A percentile compares a stretch with the other conserved stretches of the same genome.
These are phyloP conservation scores for Exophiala alcalophila DNA, from an alignment of 2,329 filamentous ascomycete genomes.

Conservation along the genomic window DNA sequence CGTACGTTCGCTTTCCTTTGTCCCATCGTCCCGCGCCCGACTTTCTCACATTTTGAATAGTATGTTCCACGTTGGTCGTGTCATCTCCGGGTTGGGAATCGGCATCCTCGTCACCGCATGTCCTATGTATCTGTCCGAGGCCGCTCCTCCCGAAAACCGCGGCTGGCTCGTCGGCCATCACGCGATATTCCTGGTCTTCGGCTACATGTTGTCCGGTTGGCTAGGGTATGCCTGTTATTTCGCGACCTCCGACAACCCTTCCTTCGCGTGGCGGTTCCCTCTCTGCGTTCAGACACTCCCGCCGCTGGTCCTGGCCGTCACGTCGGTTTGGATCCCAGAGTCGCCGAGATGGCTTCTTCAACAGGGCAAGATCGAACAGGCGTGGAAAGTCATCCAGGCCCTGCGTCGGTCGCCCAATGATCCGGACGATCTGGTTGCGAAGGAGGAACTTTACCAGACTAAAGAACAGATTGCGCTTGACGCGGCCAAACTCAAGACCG, in stretches of 20 bases:
- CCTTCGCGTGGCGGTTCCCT: conserved; percentile 29
- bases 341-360: conserved; percentile 27
- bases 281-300: conserved; percentile 22
- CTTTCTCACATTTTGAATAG: conserved; percentile 4
- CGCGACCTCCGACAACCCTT: conserved; percentile 21
- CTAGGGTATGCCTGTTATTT: conserved; percentile 28
- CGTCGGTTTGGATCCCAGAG: conserved; percentile 21
- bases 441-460: conserved; percentile 42
- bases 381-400: conserved; percentile 34
- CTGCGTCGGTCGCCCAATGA: conserved; percentile 44
- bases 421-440: conserved; percentile 39
- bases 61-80: conserved; percentile 27
- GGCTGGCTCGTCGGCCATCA: conserved; percentile 28
- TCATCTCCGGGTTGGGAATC: conserved; percentile 25
- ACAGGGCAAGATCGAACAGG: conserved; percentile 36
- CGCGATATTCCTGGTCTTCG: conserved; percentile 27
- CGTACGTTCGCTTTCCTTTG: conserved; percentile 4
- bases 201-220: conserved; percentile 26
- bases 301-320: conserved; percentile 19
- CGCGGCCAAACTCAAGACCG: conserved; percentile 36
- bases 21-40: no score
- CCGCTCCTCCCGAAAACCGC: conserved; percentile 21
- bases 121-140: conserved; percentile 26
- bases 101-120: conserved; percentile 24
- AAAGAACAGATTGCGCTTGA: conserved; percentile 27